These are phyloP conservation scores for Neospora caninum DNA, from an alignment of 169 alveolate species.

Conservation along the genomic window DNA sequence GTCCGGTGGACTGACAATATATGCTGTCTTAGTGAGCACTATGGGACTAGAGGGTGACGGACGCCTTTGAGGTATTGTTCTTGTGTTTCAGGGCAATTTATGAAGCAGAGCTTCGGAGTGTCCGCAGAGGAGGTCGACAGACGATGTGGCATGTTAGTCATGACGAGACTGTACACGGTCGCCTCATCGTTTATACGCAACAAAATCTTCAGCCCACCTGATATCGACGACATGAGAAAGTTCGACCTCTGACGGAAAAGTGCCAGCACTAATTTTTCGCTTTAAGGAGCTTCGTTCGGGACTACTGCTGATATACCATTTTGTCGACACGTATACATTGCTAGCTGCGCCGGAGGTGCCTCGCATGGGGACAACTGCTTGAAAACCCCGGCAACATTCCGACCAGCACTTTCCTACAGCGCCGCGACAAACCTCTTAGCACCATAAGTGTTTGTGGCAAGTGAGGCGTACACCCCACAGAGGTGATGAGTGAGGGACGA, in stretches of 20 bases:
- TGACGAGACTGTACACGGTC: neutral
- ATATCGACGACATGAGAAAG: neutral
- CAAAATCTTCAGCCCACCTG: neutral
- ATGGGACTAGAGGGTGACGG: neutral
- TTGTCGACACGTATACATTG: too few species aligned
- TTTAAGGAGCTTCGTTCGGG: too few species aligned
- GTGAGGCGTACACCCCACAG: too few species aligned
- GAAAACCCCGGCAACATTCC: too few species aligned
- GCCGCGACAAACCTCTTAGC: too few species aligned
- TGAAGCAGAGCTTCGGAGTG: conserved; percentile 34
- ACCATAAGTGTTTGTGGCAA: too few species aligned
- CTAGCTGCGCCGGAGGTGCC: too few species aligned
- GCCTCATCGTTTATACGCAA: too few species aligned
- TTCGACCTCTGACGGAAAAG: neutral
- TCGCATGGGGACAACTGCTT: too few species aligned
- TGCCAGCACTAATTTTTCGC: neutral
- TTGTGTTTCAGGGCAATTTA: conserved; percentile 47
- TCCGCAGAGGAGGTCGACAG: conserved; percentile 49
- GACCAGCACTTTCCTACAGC: too few species aligned
- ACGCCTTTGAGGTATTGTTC: neutral
- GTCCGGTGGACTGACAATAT: conserved; percentile 63
- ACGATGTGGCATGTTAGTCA: conserved; percentile 43
- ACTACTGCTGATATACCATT: too few species aligned
- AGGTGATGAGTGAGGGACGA: too few species aligned
- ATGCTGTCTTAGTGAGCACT: conserved; percentile 37